Conservation (phyloP, 2,329 filamentous ascomycete species). For the Aureobasidium leucospermi region DNA sequence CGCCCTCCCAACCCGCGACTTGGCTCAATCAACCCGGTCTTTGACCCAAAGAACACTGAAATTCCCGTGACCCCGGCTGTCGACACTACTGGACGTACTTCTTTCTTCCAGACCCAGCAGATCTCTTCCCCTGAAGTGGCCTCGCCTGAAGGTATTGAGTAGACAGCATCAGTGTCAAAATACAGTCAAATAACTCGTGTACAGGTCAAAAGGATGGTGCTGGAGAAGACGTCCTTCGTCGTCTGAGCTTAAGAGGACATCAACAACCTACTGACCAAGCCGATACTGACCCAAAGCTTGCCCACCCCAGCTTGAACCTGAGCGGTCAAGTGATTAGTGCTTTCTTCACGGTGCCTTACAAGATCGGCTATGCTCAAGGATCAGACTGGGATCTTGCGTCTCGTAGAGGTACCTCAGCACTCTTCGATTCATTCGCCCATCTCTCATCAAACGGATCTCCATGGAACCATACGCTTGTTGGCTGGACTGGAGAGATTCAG, state of each 20-base stretch:
- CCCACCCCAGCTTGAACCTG: constrained; percentile 51
- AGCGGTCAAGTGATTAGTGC: constrained; percentile 58
- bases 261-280: constrained; percentile 34
- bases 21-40: constrained; percentile 30
- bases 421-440: constrained; percentile 86
- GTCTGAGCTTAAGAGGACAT: constrained; percentile 41
- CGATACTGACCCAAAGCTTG: constrained; percentile 47
- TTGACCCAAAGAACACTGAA: constrained; percentile 30
- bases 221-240: constrained; percentile 45
- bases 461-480: constrained; percentile 89
- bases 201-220: background rate
- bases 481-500: constrained; percentile 77
- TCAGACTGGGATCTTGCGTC: constrained; percentile 61
- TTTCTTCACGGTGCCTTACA: constrained; percentile 57
- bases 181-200: background rate
- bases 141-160: constrained; percentile 2
- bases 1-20: constrained; percentile 11
- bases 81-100: constrained; percentile 27
- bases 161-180: constrained; percentile 26
- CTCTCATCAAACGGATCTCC: constrained; percentile 74
- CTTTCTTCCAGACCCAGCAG: constrained; percentile 26
- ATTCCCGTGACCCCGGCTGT: constrained; percentile 39
- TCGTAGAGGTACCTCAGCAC: constrained; percentile 79
- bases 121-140: constrained; percentile 15
- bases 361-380: constrained; percentile 44